Evolutionary conservation across 2,329 filamentous ascomycete species (phyloP), one percentile per base, ranked within the genome.

Genomic region (Pseudogymnoascus sp.): DNA sequence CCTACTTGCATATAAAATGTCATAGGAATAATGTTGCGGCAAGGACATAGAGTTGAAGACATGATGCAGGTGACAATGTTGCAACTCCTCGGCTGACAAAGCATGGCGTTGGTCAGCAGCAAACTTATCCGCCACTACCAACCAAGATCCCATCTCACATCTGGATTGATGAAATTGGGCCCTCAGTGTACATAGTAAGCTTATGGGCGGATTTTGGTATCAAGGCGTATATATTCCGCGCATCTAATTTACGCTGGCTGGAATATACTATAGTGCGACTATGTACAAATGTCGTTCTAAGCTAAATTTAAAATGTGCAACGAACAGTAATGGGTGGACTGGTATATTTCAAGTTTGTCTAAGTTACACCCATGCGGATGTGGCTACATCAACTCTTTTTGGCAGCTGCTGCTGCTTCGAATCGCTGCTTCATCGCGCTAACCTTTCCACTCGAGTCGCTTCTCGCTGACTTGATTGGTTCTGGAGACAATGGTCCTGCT

Each of bases 381-480:
- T 21, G n/a, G n/a, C 29, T 21, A 21, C 47, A 21, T 54, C 47
- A 54, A 13, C 47, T 9, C 47, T 54, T 54, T 21, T 54, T 54
- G n/a, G 47, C 47, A 33, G 47, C 47, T 33, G 47, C 47, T 4
- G 47, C 47, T 5, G 47, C 47, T 29, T 54, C 47, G 29, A 54
- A 54, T 54, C 47, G 29, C 29, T 54, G 47, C 29, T 54, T 54
- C 47, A 54, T 54, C 29, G 47, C 47, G 29, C 29, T 54, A n/a
- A 54, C 47, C 9, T 54, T 54, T 29, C 47, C 47, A 21, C 47
- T 54, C 35, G 47, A 54, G 13, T 54, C 47, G 5, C 47, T 54
- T 29, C 47, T 54, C 33, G 47, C 47, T 5, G 47, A 54, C 5
- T 54, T 54, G 21, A 54, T 35, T 13, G 47, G 47, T 15, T 54